Conservation (phyloP, 2,329 filamentous ascomycete species). For the Calonectria leucothoes region DNA sequence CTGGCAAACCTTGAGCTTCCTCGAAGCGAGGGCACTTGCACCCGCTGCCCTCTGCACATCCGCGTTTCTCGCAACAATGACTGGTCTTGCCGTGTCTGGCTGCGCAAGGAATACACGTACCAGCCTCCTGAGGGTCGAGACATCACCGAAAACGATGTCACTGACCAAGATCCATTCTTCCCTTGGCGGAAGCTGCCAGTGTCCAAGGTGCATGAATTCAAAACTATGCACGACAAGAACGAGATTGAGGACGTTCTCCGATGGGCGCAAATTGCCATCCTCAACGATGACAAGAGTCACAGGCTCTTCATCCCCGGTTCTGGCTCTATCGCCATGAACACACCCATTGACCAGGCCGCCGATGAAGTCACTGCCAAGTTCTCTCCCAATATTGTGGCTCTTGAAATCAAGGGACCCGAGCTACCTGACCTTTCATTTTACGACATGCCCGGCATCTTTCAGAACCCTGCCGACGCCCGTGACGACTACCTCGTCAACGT, state of each 20-base stretch:
- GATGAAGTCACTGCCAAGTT: conserved; percentile 71
- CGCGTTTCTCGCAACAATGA: conserved; percentile 68
- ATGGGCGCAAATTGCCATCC: conserved; percentile 81
- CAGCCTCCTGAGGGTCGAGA: conserved; percentile 51
- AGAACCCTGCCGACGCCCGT: conserved; percentile 71
- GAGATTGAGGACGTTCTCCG: conserved; percentile 76
- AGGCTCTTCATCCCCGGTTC: conserved; percentile 66
- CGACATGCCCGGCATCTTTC: conserved; percentile 86
- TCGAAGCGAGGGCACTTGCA: conserved; percentile 78
- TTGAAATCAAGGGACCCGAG: conserved; percentile 79
- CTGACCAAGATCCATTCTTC: conserved; percentile 65
- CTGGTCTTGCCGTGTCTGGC: conserved; percentile 76
- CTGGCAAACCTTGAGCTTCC: conserved; percentile 79
- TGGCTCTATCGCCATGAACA: conserved; percentile 53
- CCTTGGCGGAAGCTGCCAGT: conserved; percentile 70
- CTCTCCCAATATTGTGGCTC: conserved; percentile 82
- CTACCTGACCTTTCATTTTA: conserved; percentile 84
- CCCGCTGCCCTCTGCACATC: conserved; percentile 84
- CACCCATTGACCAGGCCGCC: conserved; percentile 48
- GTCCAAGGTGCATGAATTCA: conserved; percentile 67
- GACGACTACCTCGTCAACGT: conserved; percentile 78
- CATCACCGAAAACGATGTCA: conserved; percentile 61
- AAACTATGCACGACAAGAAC: conserved; percentile 68
- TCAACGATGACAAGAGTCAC: conserved; percentile 72
- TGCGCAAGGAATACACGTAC: conserved; percentile 75